phyloP scores from a whole-genome alignment of 2,329 filamentous ascomycete species.

The Calonectria ilicicola region DNA sequence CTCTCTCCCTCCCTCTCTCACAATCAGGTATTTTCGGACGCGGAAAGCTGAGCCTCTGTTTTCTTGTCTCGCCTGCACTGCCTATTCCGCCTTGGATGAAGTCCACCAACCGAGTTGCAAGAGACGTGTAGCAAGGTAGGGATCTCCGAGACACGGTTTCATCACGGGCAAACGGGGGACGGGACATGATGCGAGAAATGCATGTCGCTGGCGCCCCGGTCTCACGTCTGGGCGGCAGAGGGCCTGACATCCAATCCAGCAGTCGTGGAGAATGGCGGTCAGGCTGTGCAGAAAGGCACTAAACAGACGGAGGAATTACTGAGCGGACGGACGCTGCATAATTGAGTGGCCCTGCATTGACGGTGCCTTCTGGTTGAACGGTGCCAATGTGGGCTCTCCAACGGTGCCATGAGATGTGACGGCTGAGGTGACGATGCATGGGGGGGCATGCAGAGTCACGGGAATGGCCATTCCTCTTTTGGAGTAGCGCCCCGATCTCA shows the following conservation, averaged over 20 bases:
- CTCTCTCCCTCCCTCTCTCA: too few relatives aligned
- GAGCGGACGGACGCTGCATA: constrained; percentile 2
- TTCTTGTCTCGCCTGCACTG: constrained; percentile 24
- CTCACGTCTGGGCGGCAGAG: constrained; percentile 15
- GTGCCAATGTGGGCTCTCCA: constrained; percentile 10
- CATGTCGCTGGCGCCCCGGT: constrained; percentile 23
- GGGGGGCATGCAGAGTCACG: constrained; percentile 36
- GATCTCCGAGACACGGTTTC: constrained; percentile 34
- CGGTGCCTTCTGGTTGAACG: constrained; percentile 32
- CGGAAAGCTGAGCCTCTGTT: constrained; percentile 16
- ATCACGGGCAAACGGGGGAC: constrained; percentile 36
- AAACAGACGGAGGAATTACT: constrained; percentile 16
- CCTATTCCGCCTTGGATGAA: constrained; percentile 11
- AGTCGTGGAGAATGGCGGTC: constrained; percentile 40
- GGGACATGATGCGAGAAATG: constrained; percentile 39
- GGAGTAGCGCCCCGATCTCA: constrained; percentile 33
- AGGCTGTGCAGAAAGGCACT: constrained; percentile 19
- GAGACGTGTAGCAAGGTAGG: background rate
- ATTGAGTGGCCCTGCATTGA: constrained; percentile 16
- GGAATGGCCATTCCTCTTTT: constrained; percentile 23
- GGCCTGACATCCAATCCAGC: constrained; percentile 24
- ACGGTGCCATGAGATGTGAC: constrained; percentile 19
- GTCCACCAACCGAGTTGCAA: constrained; percentile 3
- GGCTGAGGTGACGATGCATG: constrained; percentile 26
- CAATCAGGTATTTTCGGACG: background rate